A percentile compares a stretch with the other conserved stretches of the same genome.
Conservation (phyloP, 2,329 filamentous ascomycete genomes). For the Fusarium devonianum region DNA sequence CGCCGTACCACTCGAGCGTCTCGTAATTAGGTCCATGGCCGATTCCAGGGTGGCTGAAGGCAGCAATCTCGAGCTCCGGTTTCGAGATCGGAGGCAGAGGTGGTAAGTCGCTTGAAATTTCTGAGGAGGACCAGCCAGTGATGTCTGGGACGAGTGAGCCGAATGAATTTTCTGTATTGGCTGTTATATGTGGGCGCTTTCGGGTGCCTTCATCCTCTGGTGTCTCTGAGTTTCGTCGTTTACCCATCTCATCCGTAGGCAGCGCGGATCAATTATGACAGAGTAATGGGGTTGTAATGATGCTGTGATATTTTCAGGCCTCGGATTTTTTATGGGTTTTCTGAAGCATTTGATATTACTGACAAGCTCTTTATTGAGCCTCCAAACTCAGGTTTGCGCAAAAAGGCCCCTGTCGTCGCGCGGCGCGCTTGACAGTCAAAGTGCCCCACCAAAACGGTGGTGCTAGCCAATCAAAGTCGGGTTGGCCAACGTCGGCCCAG, state of each 20-base stretch:
- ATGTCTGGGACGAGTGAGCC: conserved; percentile 20
- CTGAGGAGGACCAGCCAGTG: conserved; percentile 56
- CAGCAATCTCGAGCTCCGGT: conserved; percentile 63
- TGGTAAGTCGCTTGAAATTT: conserved; percentile 59
- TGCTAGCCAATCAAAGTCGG: conserved; percentile 32
- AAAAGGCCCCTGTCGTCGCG: neutral
- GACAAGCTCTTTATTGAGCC: neutral
- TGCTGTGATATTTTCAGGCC: too few species aligned
- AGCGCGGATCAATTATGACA: neutral
- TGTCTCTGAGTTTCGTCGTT: conserved; percentile 15
- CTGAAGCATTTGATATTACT: too few species aligned
- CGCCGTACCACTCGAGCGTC: conserved; percentile 85
- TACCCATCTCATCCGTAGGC: conserved; percentile 13
- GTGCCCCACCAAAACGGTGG: conserved; percentile 3
- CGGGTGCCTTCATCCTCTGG: conserved; percentile 10
- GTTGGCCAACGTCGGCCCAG: conserved; percentile 27
- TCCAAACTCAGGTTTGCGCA: neutral
- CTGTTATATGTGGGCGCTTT: conserved; percentile 31
- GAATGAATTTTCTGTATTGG: neutral
- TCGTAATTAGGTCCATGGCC: conserved; percentile 66
- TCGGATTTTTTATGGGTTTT: too few species aligned
- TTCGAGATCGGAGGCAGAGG: conserved; percentile 69
- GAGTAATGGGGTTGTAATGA: neutral
- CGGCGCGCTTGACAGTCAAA: too few species aligned
- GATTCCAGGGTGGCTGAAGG: conserved; percentile 71